Base-by-base conservation (phyloP, 2,329 filamentous ascomycete genomes). In the Alternaria novae-zelandiae region DNA sequence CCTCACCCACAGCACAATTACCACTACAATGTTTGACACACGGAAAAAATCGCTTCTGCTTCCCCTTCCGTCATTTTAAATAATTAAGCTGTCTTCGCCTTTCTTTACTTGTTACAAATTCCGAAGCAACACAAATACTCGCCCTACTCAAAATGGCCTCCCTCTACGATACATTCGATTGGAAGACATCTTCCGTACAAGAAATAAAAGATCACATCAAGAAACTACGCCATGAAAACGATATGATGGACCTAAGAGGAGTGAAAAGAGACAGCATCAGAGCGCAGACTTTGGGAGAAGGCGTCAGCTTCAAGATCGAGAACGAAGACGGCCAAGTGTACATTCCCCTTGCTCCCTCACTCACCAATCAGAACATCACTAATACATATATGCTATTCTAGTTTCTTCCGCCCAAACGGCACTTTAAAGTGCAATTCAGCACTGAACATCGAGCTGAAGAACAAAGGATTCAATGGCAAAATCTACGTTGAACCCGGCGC, bases 321-420 rank as follows among this genome's bases (percentile, higher is more conserved):
- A 41, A 41, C 15, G 36, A 41, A 41, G n/a, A 41, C 36, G 36
- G 36, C 5, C 15, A 3, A 17, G 36, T 41, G 36, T 41, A 41
- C 9, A 3, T 41, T 17, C 0, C n/a, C 36, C 36, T 41, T 3
- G 2, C 36, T 11, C 1, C 1, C 36, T 41, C 36, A 41, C n/a
- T 1, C 2, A 6, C 8, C 32, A 0, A 17, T 10, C 17, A 0
- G 9, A 4, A 17, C 36, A 17, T 41, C 0, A 41, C n/a, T 41
- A 41, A 41, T n/a, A 1, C 9, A 41, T 2, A 17, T 41, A 3
- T 17, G 0, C 15, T 17, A 1, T 17, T 3, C 36, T 41, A 41
- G 36, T 11, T 41, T 6, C 1, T 41, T 41, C 36, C 36, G 36
- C 36, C 36, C 36, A 41, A 0, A 2, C 36, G 36, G 36, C 36